These are phyloP conservation scores for Hypoxylon sp. DNA, from an alignment of 2,329 filamentous ascomycete genomes.

Conservation along the genomic window DNA sequence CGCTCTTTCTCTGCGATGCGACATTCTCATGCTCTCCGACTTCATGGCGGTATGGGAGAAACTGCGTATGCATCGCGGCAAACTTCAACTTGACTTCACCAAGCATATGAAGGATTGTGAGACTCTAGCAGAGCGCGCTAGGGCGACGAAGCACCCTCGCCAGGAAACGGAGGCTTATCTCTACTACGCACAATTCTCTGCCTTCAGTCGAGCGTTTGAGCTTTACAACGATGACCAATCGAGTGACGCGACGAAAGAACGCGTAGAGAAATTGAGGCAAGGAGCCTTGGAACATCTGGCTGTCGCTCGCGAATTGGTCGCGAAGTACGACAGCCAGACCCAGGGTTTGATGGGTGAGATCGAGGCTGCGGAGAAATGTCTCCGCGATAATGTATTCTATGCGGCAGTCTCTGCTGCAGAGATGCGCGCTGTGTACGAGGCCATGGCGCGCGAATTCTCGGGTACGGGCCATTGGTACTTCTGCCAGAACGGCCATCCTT, in stretches of 20 bases:
- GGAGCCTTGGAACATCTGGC: slow-evolving; percentile 33
- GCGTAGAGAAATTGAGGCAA: slow-evolving; percentile 22
- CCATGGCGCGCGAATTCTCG: slow-evolving; percentile 64
- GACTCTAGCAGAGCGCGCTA: slow-evolving; percentile 57
- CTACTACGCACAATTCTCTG: slow-evolving; percentile 63
- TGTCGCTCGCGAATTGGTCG: slow-evolving; percentile 34
- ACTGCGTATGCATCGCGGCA: slow-evolving; percentile 26
- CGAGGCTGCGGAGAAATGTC: slow-evolving; percentile 59
- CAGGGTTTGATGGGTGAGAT: slow-evolving; percentile 59
- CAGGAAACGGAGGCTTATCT: slow-evolving; percentile 66
- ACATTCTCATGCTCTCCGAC: slow-evolving; percentile 62
- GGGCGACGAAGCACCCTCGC: slow-evolving; percentile 52
- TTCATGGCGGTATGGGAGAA: slow-evolving; percentile 40
- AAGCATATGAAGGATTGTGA: slow-evolving; percentile 57
- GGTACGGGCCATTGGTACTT: slow-evolving; percentile 74
- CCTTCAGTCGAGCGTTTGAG: slow-evolving; percentile 55
- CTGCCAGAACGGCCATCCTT: slow-evolving; percentile 69
- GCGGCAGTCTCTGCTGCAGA: slow-evolving; percentile 63
- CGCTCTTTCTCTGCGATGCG: slow-evolving; percentile 62
- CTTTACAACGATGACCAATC: not conserved
- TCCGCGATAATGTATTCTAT: slow-evolving; percentile 64
- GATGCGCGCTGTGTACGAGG: slow-evolving; percentile 58
- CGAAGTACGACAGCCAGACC: slow-evolving; percentile 20
- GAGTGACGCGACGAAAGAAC: not conserved
- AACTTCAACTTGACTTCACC: slow-evolving; percentile 48